Conservation (phyloP, 2,329 filamentous ascomycete genomes). For the Trichoderma sp. region DNA sequence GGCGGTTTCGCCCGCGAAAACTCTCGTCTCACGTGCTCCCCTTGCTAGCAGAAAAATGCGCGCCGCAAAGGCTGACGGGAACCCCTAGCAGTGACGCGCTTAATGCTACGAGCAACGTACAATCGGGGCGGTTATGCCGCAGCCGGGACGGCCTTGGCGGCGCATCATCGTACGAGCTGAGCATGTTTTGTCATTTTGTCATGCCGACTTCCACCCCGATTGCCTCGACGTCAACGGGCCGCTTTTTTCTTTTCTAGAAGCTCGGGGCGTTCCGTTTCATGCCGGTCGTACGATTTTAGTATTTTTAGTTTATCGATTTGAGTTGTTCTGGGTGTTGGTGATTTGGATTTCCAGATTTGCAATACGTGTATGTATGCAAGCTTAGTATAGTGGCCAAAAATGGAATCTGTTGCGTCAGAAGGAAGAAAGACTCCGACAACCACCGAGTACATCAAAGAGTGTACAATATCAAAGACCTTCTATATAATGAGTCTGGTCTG, state of each 20-base stretch:
- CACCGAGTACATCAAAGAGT: background rate
- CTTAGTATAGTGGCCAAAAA: background rate
- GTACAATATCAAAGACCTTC: background rate
- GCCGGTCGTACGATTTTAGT: background rate
- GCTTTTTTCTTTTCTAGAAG: background rate
- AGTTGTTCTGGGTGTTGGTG: background rate
- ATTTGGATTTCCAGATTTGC: background rate
- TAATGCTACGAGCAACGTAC: background rate
- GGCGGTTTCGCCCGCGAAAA: slow-evolving; percentile 5
- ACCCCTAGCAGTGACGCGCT: background rate
- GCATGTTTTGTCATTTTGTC: background rate
- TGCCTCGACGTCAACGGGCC: background rate
- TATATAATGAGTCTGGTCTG: background rate
- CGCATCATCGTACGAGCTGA: slow-evolving; percentile 7
- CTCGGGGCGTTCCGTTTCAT: background rate
- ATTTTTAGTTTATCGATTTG: background rate
- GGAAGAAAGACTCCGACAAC: background rate
- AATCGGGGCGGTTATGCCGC: background rate
- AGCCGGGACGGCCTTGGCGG: background rate
- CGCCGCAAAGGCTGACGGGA: background rate
- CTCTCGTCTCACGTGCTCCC: background rate
- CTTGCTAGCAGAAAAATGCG: background rate
- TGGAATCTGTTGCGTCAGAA: background rate
- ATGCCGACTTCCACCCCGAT: background rate
- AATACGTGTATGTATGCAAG: background rate